These are phyloP conservation scores for Boletellus deceptivus DNA, from an alignment of 1,284 basidiomycete genomes.

Conservation along the genomic window DNA sequence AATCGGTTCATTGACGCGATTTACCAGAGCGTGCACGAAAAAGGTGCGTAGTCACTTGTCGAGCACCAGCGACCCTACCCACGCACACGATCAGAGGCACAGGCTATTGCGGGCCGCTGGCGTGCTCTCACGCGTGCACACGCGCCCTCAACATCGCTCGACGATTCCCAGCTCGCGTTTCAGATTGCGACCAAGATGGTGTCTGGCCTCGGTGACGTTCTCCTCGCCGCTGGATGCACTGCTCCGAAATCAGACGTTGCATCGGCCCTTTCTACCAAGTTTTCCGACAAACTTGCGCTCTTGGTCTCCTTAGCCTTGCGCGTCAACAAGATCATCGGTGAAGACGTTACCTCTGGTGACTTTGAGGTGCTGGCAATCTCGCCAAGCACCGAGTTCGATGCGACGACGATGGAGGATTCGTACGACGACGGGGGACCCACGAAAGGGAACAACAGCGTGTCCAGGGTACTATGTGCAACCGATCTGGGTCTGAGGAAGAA, in stretches of 20 bases:
- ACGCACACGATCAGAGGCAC: slow-evolving; percentile 25
- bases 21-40: slow-evolving; percentile 25
- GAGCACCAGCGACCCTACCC: neutral
- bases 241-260: slow-evolving; percentile 18
- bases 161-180: slow-evolving; percentile 23
- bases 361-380: slow-evolving; percentile 31
- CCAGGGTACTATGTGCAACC: slow-evolving; percentile 34
- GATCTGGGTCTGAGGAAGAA: slow-evolving; percentile 34
- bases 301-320: slow-evolving; percentile 27
- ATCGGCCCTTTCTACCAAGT: slow-evolving; percentile 24
- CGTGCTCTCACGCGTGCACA: slow-evolving; percentile 32
- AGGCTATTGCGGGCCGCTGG: slow-evolving; percentile 34
- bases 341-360: slow-evolving; percentile 35
- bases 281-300: slow-evolving; percentile 30
- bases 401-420: slow-evolving; percentile 31
- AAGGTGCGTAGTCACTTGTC: slow-evolving; percentile 15
- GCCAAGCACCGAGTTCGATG: slow-evolving; percentile 27
- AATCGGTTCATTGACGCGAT: slow-evolving; percentile 28
- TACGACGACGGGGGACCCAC: slow-evolving; percentile 27
- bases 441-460: neutral
- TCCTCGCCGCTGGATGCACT: slow-evolving; percentile 29
- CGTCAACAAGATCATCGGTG: slow-evolving; percentile 33
- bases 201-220: slow-evolving; percentile 29
- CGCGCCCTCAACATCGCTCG: slow-evolving; percentile 20
- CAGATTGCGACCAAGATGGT: slow-evolving; percentile 24